phyloP scores from a whole-genome alignment of 768 basidiomycete genomes.

The Harrya chromipes region DNA sequence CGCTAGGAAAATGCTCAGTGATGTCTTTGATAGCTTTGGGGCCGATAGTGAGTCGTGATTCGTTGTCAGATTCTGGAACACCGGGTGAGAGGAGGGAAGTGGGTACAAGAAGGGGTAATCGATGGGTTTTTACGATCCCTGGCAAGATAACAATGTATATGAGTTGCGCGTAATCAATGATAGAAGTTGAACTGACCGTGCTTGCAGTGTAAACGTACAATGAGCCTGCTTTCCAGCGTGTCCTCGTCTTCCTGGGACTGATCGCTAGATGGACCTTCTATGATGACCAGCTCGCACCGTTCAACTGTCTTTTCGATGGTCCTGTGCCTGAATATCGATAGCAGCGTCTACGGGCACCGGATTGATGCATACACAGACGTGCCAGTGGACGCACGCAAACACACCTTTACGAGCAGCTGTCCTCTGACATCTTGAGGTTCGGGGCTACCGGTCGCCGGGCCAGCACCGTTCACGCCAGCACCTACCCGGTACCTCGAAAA shows the following conservation, averaged over 20 bases:
- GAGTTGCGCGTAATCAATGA: conserved; percentile 1
- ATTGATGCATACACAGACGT: conserved; percentile 1
- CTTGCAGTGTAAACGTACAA: conserved; percentile 77
- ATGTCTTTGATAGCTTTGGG: conserved; percentile 73
- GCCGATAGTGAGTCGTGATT: conserved; percentile 69
- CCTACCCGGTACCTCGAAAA: conserved; percentile 64
- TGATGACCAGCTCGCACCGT: conserved; percentile 68
- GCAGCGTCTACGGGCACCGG: conserved; percentile 48
- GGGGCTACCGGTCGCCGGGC: conserved; percentile 11
- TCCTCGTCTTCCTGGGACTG: conserved; percentile 43
- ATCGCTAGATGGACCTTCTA: conserved; percentile 45
- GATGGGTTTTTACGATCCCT: conserved; percentile 85
- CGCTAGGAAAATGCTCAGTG: conserved; percentile 74
- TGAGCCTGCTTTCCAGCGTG: conserved; percentile 65
- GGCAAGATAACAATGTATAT: conserved; percentile 2
- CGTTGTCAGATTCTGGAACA: conserved; percentile 52
- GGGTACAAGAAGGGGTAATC: conserved; percentile 57
- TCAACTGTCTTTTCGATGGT: conserved; percentile 77
- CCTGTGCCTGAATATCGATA: conserved; percentile 71
- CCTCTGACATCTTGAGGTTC: conserved; percentile 53
- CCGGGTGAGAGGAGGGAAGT: conserved; percentile 62
- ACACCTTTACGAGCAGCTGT: conserved; percentile 68
- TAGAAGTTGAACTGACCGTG: conserved; percentile 50
- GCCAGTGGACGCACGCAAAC: conserved; percentile 6
- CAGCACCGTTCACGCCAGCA: conserved; percentile 10